These are phyloP conservation scores for Xerocomus spinulosus DNA, from an alignment of 768 basidiomycete species.

Conservation along the genomic window DNA sequence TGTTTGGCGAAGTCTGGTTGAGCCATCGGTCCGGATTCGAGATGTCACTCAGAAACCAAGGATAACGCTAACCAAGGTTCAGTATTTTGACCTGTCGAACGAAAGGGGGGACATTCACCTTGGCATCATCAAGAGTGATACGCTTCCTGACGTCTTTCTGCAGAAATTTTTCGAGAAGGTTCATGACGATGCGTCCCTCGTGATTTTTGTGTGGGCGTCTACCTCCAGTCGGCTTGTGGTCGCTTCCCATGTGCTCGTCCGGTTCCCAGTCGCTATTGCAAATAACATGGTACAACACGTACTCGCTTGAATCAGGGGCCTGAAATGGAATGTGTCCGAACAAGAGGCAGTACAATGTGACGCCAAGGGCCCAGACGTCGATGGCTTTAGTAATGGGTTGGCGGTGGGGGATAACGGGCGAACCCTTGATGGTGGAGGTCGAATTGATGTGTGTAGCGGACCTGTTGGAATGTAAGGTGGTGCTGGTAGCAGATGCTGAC, in stretches of 20 bases:
- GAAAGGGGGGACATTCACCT: conserved; percentile 45
- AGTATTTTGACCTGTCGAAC: background rate
- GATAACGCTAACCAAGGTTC: conserved; percentile 41
- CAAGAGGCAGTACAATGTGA: conserved; percentile 91
- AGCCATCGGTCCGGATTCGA: conserved; percentile 69
- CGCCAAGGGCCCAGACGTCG: conserved; percentile 96
- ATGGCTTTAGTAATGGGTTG: conserved; percentile 85
- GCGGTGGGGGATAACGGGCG: conserved; percentile 21
- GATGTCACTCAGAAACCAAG: conserved; percentile 69
- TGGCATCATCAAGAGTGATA: conserved; percentile 76
- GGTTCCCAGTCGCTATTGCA: conserved; percentile 71
- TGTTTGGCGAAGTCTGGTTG: conserved; percentile 49
- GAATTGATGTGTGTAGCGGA: conserved; percentile 29
- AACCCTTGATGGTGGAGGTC: conserved; percentile 27
- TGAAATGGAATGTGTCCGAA: conserved; percentile 84
- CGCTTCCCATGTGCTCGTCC: conserved; percentile 66
- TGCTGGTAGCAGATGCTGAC: conserved; percentile 28
- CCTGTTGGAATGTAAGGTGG: conserved; percentile 29
- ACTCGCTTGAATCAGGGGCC: conserved; percentile 56
- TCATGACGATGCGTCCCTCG: conserved; percentile 61
- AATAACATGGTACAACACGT: conserved; percentile 73
- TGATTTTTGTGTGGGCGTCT: conserved; percentile 41
- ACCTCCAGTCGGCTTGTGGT: conserved; percentile 61
- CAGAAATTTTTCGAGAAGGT: conserved; percentile 69
- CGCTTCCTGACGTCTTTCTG: conserved; percentile 74